These are phyloP conservation scores for Volvox carteri DNA, from an alignment of 163 green algal genomes.

Conservation along the genomic window DNA sequence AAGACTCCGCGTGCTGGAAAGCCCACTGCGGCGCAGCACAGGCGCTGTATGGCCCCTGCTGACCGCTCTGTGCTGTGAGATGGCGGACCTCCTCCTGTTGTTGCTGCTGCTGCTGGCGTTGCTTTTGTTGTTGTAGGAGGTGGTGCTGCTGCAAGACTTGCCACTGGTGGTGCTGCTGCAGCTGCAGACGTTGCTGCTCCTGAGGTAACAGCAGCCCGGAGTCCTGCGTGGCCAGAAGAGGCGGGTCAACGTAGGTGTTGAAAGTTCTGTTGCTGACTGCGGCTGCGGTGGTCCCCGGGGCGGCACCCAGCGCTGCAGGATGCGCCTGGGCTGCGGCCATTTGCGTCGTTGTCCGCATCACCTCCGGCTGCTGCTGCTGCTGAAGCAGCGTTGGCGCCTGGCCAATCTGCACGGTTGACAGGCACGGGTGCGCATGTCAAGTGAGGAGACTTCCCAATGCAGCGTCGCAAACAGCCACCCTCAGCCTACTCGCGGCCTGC, in stretches of 20 bases:
- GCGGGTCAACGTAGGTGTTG: neutral
- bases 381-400: neutral
- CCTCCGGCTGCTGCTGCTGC: neutral
- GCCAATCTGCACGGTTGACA: neutral
- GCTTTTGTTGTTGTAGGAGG: neutral
- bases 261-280: neutral
- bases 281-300: neutral
- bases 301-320: neutral
- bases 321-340: neutral
- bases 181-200: neutral
- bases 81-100: neutral
- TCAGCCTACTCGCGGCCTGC: too few relatives aligned
- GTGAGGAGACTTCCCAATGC: too few relatives aligned
- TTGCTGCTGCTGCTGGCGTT: neutral
- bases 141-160: conserved; percentile 9
- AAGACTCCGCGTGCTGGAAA: neutral
- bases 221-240: neutral
- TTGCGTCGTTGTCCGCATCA: neutral
- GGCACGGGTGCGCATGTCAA: too few relatives aligned
- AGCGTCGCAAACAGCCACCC: too few relatives aligned
- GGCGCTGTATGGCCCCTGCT: neutral
- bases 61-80: neutral
- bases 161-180: neutral
- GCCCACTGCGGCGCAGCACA: neutral
- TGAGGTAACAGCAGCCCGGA: neutral